Percentiles rank a stretch among this genome's conserved stretches.
Evolutionary conservation across 192 early-diverging fungal species (phyloP).

Genomic region (Entophlyctis luteolus): DNA sequence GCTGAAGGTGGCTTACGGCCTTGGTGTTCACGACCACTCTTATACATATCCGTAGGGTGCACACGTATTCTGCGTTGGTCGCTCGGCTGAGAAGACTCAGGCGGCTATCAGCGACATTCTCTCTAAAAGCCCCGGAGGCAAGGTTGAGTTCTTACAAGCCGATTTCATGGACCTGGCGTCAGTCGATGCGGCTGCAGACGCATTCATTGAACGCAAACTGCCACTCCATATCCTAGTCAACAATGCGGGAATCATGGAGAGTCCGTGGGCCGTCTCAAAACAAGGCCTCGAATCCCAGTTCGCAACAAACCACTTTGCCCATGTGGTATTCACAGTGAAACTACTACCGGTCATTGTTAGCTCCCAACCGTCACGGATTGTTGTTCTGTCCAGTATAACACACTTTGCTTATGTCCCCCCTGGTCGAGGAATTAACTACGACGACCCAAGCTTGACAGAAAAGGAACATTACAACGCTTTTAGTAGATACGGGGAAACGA

Average conservation of each 20-base stretch:
- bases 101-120: neutral
- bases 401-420: neutral
- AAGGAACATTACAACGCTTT: conserved; percentile 28
- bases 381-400: neutral
- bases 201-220: conserved; percentile 13
- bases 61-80: neutral
- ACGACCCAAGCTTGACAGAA: conserved; percentile 23
- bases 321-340: conserved; percentile 20
- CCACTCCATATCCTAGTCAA: conserved; percentile 27
- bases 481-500: conserved; percentile 44
- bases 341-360: neutral
- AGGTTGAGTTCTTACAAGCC: conserved; percentile 41
- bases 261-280: conserved; percentile 8
- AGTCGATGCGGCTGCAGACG: conserved; percentile 19
- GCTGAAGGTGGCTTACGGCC: neutral
- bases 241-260: conserved; percentile 19
- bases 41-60: neutral
- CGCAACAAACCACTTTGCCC: conserved; percentile 62
- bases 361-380: conserved; percentile 19
- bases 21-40: neutral
- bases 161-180: conserved; percentile 33
- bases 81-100: neutral
- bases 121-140: neutral
- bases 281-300: conserved; percentile 65
- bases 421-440: neutral